A percentile compares a stretch with the other conserved stretches of the same genome.
These are phyloP conservation scores for Xylaria arbuscula DNA, from an alignment of 2,329 filamentous ascomycete genomes.

Conservation along the genomic window DNA sequence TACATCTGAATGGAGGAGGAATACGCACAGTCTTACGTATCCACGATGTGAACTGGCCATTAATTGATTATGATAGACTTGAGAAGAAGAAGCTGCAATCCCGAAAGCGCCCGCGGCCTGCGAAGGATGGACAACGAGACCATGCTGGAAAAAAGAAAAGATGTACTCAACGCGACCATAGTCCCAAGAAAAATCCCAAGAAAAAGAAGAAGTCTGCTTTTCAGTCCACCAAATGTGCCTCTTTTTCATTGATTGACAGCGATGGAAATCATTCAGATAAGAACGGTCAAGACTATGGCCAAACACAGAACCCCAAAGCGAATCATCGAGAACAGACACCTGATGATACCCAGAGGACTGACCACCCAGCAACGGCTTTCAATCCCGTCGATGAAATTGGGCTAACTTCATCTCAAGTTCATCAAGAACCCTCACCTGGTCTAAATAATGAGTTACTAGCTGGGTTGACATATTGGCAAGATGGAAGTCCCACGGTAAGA, in stretches of 20 bases:
- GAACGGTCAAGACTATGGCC: neutral
- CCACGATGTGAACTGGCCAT: neutral
- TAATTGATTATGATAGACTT: slow-evolving; percentile 4
- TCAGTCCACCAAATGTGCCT: neutral
- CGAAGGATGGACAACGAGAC: neutral
- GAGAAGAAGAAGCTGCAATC: neutral
- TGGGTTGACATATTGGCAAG: neutral
- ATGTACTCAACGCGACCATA: neutral
- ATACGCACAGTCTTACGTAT: neutral
- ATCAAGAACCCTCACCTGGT: no score
- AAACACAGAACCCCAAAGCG: neutral
- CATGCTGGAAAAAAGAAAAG: no score
- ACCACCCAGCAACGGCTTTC: neutral
- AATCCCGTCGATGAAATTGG: neutral
- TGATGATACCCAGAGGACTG: neutral
- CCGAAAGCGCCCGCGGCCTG: neutral
- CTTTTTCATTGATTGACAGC: neutral
- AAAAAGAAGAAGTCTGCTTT: neutral
- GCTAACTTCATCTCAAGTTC: neutral
- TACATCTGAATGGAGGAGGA: no score
- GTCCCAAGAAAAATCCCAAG: neutral
- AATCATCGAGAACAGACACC: neutral
- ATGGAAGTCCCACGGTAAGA: neutral
- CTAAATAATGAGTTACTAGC: neutral
- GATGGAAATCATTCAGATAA: neutral